Evolutionary conservation across 352 stramenopile genomes (phyloP).

Genomic region (Globisporangium parvum): DNA sequence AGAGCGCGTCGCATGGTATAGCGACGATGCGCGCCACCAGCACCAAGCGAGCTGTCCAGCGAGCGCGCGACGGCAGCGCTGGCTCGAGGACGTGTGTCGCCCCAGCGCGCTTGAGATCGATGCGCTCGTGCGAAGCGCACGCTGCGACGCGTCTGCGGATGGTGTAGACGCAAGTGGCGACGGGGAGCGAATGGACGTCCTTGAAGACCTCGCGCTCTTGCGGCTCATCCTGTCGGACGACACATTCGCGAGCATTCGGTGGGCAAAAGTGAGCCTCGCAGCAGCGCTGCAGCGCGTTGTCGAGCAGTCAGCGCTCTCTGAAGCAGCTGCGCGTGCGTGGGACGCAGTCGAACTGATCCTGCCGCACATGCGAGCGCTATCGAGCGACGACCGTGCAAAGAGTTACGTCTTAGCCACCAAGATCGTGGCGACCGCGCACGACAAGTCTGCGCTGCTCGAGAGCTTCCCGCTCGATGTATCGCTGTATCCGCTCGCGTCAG

Average conservation of each 20-base stretch:
- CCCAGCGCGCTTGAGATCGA: constrained; percentile 5
- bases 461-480: constrained; percentile 2
- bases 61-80: not conserved
- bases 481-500: constrained; percentile 1
- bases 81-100: not conserved
- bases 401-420: constrained; percentile 18
- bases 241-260: constrained; percentile 3
- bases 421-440: not conserved
- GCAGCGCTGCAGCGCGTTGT: not conserved
- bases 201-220: not conserved
- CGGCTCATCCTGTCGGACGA: not conserved
- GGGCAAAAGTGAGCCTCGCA: constrained; percentile 1
- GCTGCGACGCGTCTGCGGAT: not conserved
- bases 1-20: not conserved
- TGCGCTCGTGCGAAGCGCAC: not conserved
- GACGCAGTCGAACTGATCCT: constrained; percentile 12
- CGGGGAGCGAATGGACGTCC: not conserved
- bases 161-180: not conserved
- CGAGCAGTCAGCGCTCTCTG: not conserved
- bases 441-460: not conserved
- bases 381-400: constrained; percentile 17
- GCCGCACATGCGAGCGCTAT: constrained; percentile 10
- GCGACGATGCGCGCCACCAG: not conserved
- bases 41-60: not conserved
- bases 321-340: not conserved